Evolutionary conservation across 768 basidiomycete species (phyloP), one percentile per base, ranked within the genome.

Genomic region (Mycena venus): DNA sequence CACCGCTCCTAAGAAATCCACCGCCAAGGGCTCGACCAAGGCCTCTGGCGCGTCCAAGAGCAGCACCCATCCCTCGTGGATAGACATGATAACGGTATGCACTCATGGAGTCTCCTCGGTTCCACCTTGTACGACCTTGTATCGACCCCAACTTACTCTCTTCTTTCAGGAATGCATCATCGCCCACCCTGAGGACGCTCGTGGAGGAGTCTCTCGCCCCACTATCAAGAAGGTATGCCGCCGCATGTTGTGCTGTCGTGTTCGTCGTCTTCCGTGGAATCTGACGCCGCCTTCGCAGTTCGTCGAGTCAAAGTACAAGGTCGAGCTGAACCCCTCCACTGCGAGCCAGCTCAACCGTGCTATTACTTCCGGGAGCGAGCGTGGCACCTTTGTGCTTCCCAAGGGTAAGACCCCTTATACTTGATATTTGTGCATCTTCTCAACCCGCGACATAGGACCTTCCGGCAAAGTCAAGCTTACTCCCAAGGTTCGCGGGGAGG

Each of bases 301-400:
- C 83, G 91, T 97, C 70, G 95, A 96, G 85, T 87, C 90, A 76
- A 94, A 90, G 80, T 98, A 96, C 87, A 91, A 91, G 80, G 87
- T 98, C 77, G 90, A 92, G 79, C 89, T 95, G 78, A 93, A 91
- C 77, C 89, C 92, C 75, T 85, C 94, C 14, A 91, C 95, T 81
- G 88, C 88, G 77, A 91, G 88, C 74, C 93, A 95, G 85, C 90
- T 98, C 82, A 93, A 92, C 81, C 91, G 91, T 73, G 96, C 96
- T 75, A 96, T 98, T 84, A 86, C 86, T 8, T 80, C 84, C 27
- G 88, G 88, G 44, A 86, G 82, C 76, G 88, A 88, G 80, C 87
- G 86, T 73, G 88, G 87, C 25, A 85, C 84, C 64, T 89, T 90
- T 75, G 78, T 84, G 44, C 84, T 90, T n/a, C 89, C 89, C 62